Conservation (phyloP, 2,329 filamentous ascomycete species). For the Colletotrichum costaricense region DNA sequence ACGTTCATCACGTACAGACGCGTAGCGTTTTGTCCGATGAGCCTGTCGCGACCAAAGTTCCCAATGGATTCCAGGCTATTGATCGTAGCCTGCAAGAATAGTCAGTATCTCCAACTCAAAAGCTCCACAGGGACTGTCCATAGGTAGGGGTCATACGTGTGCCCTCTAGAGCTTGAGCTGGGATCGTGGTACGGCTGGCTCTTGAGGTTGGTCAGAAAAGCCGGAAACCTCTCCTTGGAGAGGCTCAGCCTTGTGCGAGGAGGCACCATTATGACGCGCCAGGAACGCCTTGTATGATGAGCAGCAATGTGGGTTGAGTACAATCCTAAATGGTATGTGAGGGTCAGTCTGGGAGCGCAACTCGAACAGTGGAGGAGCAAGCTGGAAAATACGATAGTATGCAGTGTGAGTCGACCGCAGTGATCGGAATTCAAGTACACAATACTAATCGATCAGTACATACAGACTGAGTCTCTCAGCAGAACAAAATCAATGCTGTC, state of each 20-base stretch:
- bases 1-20: slow-evolving; percentile 67
- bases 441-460: not conserved
- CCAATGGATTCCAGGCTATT: slow-evolving; percentile 90
- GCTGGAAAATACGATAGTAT: not conserved
- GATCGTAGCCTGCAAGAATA: slow-evolving; percentile 71
- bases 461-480: not conserved
- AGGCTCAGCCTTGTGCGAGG: slow-evolving; percentile 59
- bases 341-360: not conserved
- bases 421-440: not conserved
- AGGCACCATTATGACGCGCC: slow-evolving; percentile 7
- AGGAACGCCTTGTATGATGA: not conserved
- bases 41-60: slow-evolving; percentile 86
- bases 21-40: slow-evolving; percentile 76
- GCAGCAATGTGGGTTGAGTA: slow-evolving; percentile 49
- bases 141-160: slow-evolving; percentile 60
- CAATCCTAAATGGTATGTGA: not conserved
- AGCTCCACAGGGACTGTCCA: slow-evolving; percentile 1
- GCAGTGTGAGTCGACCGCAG: not conserved
- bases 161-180: slow-evolving; percentile 62
- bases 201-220: slow-evolving; percentile 74
- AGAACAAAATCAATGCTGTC: not conserved
- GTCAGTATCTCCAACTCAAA: slow-evolving; percentile 41
- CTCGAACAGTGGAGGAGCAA: not conserved
- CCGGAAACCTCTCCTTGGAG: slow-evolving; percentile 77
- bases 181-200: slow-evolving; percentile 78